Base-by-base conservation (phyloP, 768 basidiomycete species). In the Podaxis rugospora region DNA sequence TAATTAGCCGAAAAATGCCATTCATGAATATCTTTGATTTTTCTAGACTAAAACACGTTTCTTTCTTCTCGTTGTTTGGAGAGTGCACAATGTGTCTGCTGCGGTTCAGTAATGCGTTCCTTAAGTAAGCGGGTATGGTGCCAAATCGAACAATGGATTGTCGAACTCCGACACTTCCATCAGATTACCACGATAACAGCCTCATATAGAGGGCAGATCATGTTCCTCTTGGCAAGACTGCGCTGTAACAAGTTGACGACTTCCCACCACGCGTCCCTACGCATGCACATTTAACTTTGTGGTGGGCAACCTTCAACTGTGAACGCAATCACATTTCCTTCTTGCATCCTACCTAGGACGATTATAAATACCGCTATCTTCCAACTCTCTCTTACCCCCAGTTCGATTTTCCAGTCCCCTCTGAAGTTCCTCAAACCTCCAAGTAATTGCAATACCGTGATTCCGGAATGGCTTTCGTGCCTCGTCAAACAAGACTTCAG, bases 221-320 rank as follows among this genome's bases (percentile, higher is more conserved):
- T 60, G 51, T 60, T 60, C 40, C 9, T 32, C 25, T 53, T 36
- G 16, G 13, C 47, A 11, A 42, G 14, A 42, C 40, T 42, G 25
- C 36, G 51, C 51, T 32, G 36, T 42, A 58, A 60, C 59, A 36
- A 52, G 59, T 60, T 60, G 59, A 53, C 39, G 59, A 53, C 51
- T 60, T 53, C 40, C 59, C 59, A 60, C 59, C 59, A 46, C 57
- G 49, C 57, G 37, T 35, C 57, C 28, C 16, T 35, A 37, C 51
- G 40, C 59, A 46, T 25, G 40, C 56, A 37, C 59, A 44, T 23
- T 18, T 32, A 53, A 51, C 51, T 46, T 32, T 54, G 52, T 53
- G 59, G 59, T 60, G 59, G 59, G 59, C 51, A 32, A 44, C 51
- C 51, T 36, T 60, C 59, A 60, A 60, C 40, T 46, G 51, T 53